Conservation (phyloP, 2,329 filamentous ascomycete species). For the Cadophora gregata region DNA sequence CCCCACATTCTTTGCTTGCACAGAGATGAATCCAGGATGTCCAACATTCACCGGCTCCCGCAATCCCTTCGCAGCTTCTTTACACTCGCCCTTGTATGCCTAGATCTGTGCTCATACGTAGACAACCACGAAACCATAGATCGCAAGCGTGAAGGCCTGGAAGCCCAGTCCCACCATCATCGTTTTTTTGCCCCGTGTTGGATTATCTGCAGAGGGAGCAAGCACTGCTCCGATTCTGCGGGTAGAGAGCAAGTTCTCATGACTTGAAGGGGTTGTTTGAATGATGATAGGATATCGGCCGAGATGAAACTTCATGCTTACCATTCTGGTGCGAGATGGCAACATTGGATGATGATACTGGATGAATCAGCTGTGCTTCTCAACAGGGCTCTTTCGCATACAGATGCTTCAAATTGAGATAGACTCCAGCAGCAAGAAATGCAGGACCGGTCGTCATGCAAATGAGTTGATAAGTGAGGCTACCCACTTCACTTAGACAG, state of each 20-base stretch:
- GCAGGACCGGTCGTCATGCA: slow-evolving; percentile 17
- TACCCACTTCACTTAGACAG: not conserved
- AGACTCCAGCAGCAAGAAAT: slow-evolving; percentile 20
- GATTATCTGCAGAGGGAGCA: not conserved
- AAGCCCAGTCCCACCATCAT: slow-evolving; percentile 17
- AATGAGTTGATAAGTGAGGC: slow-evolving; percentile 14
- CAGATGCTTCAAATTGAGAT: slow-evolving; percentile 19
- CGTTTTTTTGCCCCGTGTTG: not conserved
- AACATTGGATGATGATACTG: slow-evolving; percentile 20
- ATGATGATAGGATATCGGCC: slow-evolving; percentile 18
- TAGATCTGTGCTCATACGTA: slow-evolving; percentile 13
- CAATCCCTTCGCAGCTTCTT: not conserved
- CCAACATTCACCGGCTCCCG: slow-evolving; percentile 18
- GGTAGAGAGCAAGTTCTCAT: not conserved
- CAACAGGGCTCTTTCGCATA: not conserved
- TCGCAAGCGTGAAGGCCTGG: slow-evolving; percentile 17
- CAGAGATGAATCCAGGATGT: slow-evolving; percentile 16
- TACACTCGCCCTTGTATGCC: not conserved
- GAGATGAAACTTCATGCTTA: slow-evolving; percentile 19
- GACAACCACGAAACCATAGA: slow-evolving; percentile 12
- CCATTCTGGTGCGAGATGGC: slow-evolving; percentile 15
- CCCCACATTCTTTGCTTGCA: not conserved
- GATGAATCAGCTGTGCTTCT: not conserved
- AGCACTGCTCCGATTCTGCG: slow-evolving; percentile 10
- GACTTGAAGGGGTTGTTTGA: too few species aligned